Base-by-base conservation (phyloP, 228 moss, liverwort and hornwort genomes). In the Sphagnum fallax region DNA sequence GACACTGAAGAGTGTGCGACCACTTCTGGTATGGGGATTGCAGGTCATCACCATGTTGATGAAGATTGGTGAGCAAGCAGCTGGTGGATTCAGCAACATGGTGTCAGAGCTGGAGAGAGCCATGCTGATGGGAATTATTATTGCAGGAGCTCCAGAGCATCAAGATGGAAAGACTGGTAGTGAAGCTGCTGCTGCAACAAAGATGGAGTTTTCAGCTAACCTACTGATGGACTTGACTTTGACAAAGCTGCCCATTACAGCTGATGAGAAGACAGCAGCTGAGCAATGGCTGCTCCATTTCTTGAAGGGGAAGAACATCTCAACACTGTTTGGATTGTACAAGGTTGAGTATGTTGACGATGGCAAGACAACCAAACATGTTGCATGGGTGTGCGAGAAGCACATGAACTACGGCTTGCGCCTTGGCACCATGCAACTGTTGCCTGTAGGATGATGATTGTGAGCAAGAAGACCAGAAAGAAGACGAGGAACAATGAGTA, bases 351-450 rank as follows among this genome's bases (percentile, higher is more conserved):
- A 87, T 70, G 74, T 81, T 52, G 80, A 86, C 65, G 81, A 84
- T 12, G 65, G 87, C 4, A 79, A 71, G 70, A 75, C 79, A 4
- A 53, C 82, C 15, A 86, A 86, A 59, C 68, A 79, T 48, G 60
- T 64, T 0, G 77, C 84, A 16, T 87, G 87, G 87, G 73, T 87
- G 48, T 87, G 87, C 32, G 84, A 87, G 78, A 84, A 87, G 75
- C 87, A 87, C 75, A 71, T 75, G 73, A 81, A 84, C 49, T 81
- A 81, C n/a, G 84, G 87, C 8, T 73, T 87, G 57, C 77, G 75
- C 48, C 73, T 63, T 58, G 77, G 79, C 69, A 71, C 71, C 5
- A 9, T 87, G 79, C 69, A 85, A 69, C n/a, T 73, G 66, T 67
- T 80, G 6, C 64, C 69, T 60, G 50, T 53, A 53, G 80, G 60